Percentiles rank a stretch among this genome's conserved stretches.
phyloP scores from a whole-genome alignment of 2,329 filamentous ascomycete genomes.

The Scopulariopsis brevicaulis region DNA sequence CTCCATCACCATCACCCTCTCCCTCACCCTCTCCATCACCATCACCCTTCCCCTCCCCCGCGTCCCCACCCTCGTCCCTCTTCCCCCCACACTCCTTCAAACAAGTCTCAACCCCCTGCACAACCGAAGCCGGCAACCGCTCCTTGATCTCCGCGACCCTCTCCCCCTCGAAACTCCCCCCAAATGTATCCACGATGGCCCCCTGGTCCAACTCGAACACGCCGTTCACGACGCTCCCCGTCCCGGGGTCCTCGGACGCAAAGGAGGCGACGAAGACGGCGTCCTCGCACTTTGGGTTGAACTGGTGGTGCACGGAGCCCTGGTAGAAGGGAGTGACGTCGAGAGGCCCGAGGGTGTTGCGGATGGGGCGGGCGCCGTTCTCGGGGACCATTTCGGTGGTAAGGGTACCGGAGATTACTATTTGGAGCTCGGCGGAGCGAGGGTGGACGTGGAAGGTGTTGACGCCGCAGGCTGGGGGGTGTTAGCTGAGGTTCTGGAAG shows the following conservation, averaged over 20 bases:
- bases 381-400: conserved; percentile 41
- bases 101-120: conserved; percentile 40
- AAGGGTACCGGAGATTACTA: conserved; percentile 35
- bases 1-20: not conserved
- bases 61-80: not conserved
- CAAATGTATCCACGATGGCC: conserved; percentile 33
- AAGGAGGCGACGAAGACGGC: conserved; percentile 39
- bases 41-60: not conserved
- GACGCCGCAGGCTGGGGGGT: conserved; percentile 32
- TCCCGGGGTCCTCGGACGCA: conserved; percentile 36
- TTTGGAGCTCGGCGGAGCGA: conserved; percentile 39
- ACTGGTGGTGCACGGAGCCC: conserved; percentile 42
- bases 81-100: conserved; percentile 29
- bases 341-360: conserved; percentile 25
- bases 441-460: conserved; percentile 46
- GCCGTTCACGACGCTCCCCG: conserved; percentile 37
- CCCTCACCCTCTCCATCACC: not conserved
- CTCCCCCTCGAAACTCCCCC: conserved; percentile 31
- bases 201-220: conserved; percentile 33
- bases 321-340: conserved; percentile 43
- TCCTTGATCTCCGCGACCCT: conserved; percentile 27
- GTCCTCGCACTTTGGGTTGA: conserved; percentile 40
- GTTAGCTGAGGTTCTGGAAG: conserved; percentile 8
- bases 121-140: conserved; percentile 30
- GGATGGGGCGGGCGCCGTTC: conserved; percentile 36